Evolutionary conservation across 495 filamentous ascomycete species (phyloP).

Genomic region (Haplographium delicatum): DNA sequence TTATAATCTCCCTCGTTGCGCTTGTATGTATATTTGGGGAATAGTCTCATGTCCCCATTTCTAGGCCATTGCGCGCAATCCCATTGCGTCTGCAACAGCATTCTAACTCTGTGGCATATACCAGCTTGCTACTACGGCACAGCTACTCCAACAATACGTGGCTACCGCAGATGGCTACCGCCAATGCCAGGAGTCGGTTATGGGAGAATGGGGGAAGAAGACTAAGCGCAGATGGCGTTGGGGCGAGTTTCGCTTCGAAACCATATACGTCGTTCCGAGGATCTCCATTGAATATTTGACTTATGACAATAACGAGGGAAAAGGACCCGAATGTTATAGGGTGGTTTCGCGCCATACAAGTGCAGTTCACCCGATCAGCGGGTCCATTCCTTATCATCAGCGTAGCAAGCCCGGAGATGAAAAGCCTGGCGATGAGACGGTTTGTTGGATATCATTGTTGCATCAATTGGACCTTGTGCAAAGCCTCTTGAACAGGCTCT

Average conservation of each 20-base stretch:
- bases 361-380: neutral
- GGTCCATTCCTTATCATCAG: neutral
- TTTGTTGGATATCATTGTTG: neutral
- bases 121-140: conserved; percentile 25
- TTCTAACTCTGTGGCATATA: too few species aligned
- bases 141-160: conserved; percentile 30
- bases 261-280: conserved; percentile 1
- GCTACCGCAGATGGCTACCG: conserved; percentile 34
- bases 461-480: neutral
- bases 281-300: neutral
- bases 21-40: too few species aligned
- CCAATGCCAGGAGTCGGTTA: conserved; percentile 28
- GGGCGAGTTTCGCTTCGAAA: conserved; percentile 30
- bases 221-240: conserved; percentile 23
- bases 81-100: too few species aligned
- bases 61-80: too few species aligned
- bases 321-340: neutral
- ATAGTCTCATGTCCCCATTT: too few species aligned
- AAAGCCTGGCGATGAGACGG: neutral
- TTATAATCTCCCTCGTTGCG: conserved; percentile 30
- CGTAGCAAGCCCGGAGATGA: neutral
- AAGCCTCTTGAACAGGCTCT: neutral
- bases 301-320: neutral
- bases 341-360: neutral
- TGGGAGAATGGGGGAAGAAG: conserved; percentile 26